Conservation (phyloP, 768 basidiomycete species). For the Imleria badia region DNA sequence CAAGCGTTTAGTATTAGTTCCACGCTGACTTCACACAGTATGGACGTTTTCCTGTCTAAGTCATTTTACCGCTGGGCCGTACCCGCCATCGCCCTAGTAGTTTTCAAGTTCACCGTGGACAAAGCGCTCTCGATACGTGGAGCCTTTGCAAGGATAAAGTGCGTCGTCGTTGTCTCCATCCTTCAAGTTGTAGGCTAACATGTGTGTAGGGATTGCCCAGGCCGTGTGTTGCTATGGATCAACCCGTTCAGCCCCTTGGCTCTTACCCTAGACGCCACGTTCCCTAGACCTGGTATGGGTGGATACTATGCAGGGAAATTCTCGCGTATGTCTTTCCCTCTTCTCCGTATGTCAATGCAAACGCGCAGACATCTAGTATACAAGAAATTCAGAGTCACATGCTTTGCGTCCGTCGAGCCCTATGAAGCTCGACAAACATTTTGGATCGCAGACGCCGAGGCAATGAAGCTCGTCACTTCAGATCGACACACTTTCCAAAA, state of each 20-base stretch:
- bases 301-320: conserved; percentile 38
- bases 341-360: neutral
- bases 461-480: conserved; percentile 35
- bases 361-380: conserved; percentile 31
- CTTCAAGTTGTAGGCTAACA: neutral
- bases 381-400: conserved; percentile 39
- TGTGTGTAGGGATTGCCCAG: conserved; percentile 18
- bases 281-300: conserved; percentile 35
- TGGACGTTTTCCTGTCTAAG: neutral
- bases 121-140: conserved; percentile 3
- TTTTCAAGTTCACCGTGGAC: conserved; percentile 5
- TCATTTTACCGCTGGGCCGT: conserved; percentile 9
- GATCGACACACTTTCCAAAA: conserved; percentile 41
- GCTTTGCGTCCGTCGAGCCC: conserved; percentile 36
- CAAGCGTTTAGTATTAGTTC: too few relatives aligned
- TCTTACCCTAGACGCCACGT: conserved; percentile 30
- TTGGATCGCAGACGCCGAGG: conserved; percentile 47
- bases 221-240: conserved; percentile 26
- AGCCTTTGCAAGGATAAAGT: conserved; percentile 22
- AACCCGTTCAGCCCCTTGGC: conserved; percentile 33
- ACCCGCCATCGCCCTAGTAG: conserved; percentile 2
- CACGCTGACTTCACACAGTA: neutral
- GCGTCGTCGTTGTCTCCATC: neutral
- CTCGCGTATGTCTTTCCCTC: conserved; percentile 28
- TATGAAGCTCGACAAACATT: conserved; percentile 31